phyloP scores from a whole-genome alignment of 805 yeast species.

The Starmerella etchellsii region DNA sequence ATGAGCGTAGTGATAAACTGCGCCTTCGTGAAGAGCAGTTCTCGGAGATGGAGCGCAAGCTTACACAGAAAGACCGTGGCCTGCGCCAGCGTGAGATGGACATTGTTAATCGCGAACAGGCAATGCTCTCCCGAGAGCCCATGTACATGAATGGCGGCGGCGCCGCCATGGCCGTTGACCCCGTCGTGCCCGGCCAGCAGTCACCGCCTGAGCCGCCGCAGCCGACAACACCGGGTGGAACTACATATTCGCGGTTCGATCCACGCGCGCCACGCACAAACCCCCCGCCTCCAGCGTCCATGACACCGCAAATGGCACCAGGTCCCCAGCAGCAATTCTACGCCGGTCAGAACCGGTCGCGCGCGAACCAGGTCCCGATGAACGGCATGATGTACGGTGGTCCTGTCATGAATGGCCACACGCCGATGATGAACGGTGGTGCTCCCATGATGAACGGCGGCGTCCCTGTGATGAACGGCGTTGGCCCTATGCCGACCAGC shows the following conservation, averaged over 20 bases:
- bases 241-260: constrained; percentile 16
- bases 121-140: constrained; percentile 9
- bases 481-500: no score
- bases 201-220: not conserved
- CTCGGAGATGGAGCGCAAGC: constrained; percentile 9
- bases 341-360: not conserved
- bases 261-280: constrained; percentile 12
- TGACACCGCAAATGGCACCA: not conserved
- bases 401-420: no score
- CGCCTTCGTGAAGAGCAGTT: constrained; percentile 10
- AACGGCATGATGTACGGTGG: not conserved
- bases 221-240: constrained; percentile 15
- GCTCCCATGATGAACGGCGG: no score
- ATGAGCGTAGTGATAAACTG: constrained; percentile 6
- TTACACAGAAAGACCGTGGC: constrained; percentile 12
- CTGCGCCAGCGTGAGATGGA: constrained; percentile 17
- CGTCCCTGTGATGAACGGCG: no score
- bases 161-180: no score
- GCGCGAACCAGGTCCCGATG: no score
- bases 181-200: no score
- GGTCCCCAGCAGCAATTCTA: not conserved
- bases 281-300: not conserved
- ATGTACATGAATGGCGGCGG: not conserved
- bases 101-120: constrained; percentile 16
- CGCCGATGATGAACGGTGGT: no score